Conservation (phyloP, 768 basidiomycete genomes). For the Phylloporus rhodoxanthus region DNA sequence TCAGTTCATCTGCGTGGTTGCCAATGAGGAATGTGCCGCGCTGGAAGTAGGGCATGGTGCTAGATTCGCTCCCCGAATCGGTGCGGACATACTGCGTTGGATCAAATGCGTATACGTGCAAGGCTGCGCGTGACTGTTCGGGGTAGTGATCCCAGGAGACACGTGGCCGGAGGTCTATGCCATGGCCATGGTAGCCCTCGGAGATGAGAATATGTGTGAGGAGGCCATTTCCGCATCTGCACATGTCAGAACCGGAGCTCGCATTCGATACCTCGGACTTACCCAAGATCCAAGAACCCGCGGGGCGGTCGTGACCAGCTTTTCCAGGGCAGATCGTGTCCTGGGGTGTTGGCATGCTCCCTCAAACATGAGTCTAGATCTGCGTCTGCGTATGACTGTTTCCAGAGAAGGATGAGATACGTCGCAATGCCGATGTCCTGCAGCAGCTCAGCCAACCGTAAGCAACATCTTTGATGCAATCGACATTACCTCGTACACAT, state of each 20-base stretch:
- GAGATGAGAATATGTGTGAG: slow-evolving; percentile 79
- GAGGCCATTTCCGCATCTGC: slow-evolving; percentile 87
- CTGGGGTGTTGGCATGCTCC: neutral
- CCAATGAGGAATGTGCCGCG: slow-evolving; percentile 74
- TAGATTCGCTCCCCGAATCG: neutral
- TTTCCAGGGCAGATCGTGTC: slow-evolving; percentile 46
- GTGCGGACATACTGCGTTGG: slow-evolving; percentile 34
- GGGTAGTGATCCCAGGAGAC: slow-evolving; percentile 83
- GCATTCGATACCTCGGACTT: slow-evolving; percentile 13
- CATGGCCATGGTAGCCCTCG: slow-evolving; percentile 81
- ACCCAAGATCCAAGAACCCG: slow-evolving; percentile 91
- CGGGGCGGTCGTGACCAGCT: slow-evolving; percentile 73
- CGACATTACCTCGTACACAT: slow-evolving; percentile 73
- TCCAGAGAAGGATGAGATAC: slow-evolving; percentile 90
- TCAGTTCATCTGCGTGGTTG: slow-evolving; percentile 95
- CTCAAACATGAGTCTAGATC: neutral
- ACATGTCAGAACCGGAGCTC: neutral
- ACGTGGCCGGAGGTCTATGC: slow-evolving; percentile 82
- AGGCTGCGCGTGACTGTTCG: slow-evolving; percentile 46
- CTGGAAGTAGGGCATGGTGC: slow-evolving; percentile 28
- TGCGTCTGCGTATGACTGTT: slow-evolving; percentile 46
- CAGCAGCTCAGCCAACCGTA: neutral
- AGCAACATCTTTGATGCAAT: neutral
- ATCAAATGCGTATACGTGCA: slow-evolving; percentile 69
- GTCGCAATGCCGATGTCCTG: slow-evolving; percentile 95